Percentiles rank a stretch among this genome's conserved stretches.
Conservation (phyloP, 2,329 filamentous ascomycete genomes). For the Hymenoscyphus infarciens region DNA sequence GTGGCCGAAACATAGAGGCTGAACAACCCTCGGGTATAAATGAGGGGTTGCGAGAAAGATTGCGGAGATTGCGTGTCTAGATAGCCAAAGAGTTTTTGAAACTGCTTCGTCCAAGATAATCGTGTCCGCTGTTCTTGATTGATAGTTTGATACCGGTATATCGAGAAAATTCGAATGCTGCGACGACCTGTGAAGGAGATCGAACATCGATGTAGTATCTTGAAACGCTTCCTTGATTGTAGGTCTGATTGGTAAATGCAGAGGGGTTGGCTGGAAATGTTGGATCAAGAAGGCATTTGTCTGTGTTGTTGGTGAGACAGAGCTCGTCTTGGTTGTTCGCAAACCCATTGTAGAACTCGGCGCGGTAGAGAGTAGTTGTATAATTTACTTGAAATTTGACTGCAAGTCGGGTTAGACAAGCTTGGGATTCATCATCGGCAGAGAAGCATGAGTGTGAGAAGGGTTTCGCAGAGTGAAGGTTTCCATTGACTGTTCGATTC, state of each 20-base stretch:
- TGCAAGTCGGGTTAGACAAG: background rate
- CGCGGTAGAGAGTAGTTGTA: background rate
- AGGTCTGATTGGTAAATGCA: background rate
- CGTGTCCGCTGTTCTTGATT: constrained; percentile 16
- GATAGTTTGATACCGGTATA: background rate
- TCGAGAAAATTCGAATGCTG: background rate
- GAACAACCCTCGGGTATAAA: constrained; percentile 21
- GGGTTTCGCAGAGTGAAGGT: background rate
- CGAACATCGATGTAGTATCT: background rate
- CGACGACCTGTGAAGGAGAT: background rate
- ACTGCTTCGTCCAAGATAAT: constrained; percentile 28
- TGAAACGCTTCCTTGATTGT: constrained; percentile 4
- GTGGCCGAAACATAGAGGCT: constrained; percentile 14
- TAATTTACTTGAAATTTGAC: background rate
- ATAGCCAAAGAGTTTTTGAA: constrained; percentile 19
- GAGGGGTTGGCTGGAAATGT: background rate
- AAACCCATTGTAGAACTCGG: background rate
- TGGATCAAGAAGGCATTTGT: constrained; percentile 4
- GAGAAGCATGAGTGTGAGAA: background rate
- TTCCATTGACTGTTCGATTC: background rate
- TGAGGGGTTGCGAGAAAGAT: constrained; percentile 5
- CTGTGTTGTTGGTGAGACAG: background rate
- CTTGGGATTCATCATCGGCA: background rate
- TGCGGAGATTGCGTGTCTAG: constrained; percentile 20
- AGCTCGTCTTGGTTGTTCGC: constrained; percentile 1